These are phyloP conservation scores for Aspergillus fischeri DNA, from an alignment of 2,329 filamentous ascomycete species.

Conservation along the genomic window DNA sequence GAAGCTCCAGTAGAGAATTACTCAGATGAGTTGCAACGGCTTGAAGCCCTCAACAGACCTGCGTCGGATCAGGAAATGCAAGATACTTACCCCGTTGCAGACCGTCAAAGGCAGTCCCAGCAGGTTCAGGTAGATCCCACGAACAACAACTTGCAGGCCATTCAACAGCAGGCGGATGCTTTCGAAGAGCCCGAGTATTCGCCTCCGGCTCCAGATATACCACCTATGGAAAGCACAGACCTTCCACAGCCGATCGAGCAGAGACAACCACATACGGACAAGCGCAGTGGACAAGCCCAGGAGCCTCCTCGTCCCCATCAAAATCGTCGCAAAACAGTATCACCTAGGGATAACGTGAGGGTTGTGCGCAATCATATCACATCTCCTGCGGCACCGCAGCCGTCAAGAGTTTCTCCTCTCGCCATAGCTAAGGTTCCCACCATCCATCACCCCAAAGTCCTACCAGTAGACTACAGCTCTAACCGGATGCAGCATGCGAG, in stretches of 20 bases:
- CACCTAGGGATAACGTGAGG: constrained; percentile 50
- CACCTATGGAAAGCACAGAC: constrained; percentile 27
- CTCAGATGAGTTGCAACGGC: constrained; percentile 34
- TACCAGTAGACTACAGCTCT: constrained; percentile 33
- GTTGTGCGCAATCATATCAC: constrained; percentile 70
- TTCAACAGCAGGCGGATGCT: constrained; percentile 27
- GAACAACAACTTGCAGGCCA: constrained; percentile 18
- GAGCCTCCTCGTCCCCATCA: constrained; percentile 30
- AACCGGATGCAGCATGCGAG: constrained; percentile 22
- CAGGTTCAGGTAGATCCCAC: constrained; percentile 17
- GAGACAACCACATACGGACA: constrained; percentile 26
- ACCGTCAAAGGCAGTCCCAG: constrained; percentile 31
- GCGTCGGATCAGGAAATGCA: constrained; percentile 37
- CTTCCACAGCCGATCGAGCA: constrained; percentile 23
- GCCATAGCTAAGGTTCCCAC: constrained; percentile 50
- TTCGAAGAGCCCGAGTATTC: constrained; percentile 48
- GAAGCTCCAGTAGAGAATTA: constrained; percentile 31
- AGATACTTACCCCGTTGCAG: constrained; percentile 38
- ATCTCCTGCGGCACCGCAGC: constrained; percentile 69
- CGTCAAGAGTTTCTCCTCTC: constrained; percentile 62
- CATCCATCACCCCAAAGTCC: constrained; percentile 54
- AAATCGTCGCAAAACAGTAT: constrained; percentile 34
- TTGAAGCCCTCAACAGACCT: constrained; percentile 35
- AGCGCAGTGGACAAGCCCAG: constrained; percentile 37
- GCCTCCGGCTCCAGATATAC: constrained; percentile 40